phyloP scores from a whole-genome alignment of 352 stramenopile species.

The Phytopythium boreale region DNA sequence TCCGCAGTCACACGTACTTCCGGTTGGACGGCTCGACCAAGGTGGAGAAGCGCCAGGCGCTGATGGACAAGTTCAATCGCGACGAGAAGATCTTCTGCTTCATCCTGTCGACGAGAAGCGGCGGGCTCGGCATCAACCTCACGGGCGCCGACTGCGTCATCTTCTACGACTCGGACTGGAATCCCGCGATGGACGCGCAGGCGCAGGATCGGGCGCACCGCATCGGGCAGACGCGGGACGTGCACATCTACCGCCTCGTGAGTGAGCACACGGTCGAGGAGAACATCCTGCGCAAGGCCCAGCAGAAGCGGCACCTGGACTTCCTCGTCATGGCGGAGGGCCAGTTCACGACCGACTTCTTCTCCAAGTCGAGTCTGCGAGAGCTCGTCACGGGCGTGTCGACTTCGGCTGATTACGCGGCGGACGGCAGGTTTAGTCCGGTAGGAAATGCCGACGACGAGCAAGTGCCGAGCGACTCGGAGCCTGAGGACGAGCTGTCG shows the following conservation, averaged over 20 bases:
- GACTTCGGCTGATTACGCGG: conserved; percentile 22
- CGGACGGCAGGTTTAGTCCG: conserved; percentile 2
- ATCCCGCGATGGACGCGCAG: conserved; percentile 92
- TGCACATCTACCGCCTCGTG: conserved; percentile 99
- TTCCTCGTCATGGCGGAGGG: conserved; percentile 88
- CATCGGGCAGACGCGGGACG: conserved; percentile 97
- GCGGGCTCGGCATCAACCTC: conserved; percentile 98
- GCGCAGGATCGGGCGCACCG: conserved; percentile 97
- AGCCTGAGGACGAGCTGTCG: conserved; percentile 30
- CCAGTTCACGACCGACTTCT: conserved; percentile 82
- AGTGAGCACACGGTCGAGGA: conserved; percentile 98
- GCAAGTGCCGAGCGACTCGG: conserved; percentile 21
- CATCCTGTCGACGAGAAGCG: conserved; percentile 97
- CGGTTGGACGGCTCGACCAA: conserved; percentile 96
- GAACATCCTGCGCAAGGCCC: conserved; percentile 99
- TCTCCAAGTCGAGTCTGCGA: conserved; percentile 82
- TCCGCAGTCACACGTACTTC: conserved; percentile 91
- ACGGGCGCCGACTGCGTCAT: conserved; percentile 95
- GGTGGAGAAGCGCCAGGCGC: conserved; percentile 93
- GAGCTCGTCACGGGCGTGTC: conserved; percentile 78
- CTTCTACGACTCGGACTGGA: conserved; percentile 94
- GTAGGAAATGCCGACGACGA: conserved; percentile 26
- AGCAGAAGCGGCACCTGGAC: conserved; percentile 97
- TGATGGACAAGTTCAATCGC: conserved; percentile 99
- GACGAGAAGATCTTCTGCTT: conserved; percentile 98